Evolutionary conservation across 2,329 filamentous ascomycete species (phyloP).

Genomic region (Scytalidium lignicola): DNA sequence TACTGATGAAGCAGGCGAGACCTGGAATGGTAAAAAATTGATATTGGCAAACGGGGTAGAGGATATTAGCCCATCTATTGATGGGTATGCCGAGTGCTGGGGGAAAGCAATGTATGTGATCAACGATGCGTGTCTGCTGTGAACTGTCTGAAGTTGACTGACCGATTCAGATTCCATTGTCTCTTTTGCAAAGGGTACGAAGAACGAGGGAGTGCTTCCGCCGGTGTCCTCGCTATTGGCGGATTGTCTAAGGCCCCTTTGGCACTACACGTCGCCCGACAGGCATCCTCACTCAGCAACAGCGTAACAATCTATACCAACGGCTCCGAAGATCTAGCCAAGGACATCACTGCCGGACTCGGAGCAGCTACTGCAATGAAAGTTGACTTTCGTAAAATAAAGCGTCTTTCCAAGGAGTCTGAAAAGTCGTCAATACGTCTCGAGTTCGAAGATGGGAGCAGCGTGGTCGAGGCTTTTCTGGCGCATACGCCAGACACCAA

Average conservation of each 20-base stretch:
- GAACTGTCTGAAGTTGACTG: too few relatives aligned
- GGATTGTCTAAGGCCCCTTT: conserved; percentile 26
- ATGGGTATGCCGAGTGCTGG: conserved; percentile 53
- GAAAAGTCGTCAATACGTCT: too few relatives aligned
- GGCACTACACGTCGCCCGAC: conserved; percentile 36
- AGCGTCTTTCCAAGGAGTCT: too few relatives aligned
- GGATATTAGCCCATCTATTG: conserved; percentile 46
- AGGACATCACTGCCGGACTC: neutral
- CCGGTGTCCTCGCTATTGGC: conserved; percentile 41
- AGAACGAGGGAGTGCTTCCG: conserved; percentile 41
- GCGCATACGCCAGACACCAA: conserved; percentile 32
- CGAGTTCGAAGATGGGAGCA: too few relatives aligned
- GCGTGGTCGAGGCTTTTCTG: conserved; percentile 41
- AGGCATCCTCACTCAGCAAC: conserved; percentile 38
- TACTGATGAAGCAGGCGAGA: conserved; percentile 35
- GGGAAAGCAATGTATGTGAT: conserved; percentile 21
- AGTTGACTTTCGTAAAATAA: too few relatives aligned
- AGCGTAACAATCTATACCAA: conserved; percentile 48
- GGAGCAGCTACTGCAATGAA: conserved; percentile 17
- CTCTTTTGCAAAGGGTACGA: conserved; percentile 58
- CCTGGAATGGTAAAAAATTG: conserved; percentile 46
- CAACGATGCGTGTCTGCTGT: conserved; percentile 25
- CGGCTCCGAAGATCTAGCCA: conserved; percentile 31
- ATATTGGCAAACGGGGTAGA: conserved; percentile 49
- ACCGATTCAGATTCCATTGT: conserved; percentile 51